These are phyloP conservation scores for Globisporangium iwayamae DNA, from an alignment of 352 stramenopile genomes.

Conservation along the genomic window DNA sequence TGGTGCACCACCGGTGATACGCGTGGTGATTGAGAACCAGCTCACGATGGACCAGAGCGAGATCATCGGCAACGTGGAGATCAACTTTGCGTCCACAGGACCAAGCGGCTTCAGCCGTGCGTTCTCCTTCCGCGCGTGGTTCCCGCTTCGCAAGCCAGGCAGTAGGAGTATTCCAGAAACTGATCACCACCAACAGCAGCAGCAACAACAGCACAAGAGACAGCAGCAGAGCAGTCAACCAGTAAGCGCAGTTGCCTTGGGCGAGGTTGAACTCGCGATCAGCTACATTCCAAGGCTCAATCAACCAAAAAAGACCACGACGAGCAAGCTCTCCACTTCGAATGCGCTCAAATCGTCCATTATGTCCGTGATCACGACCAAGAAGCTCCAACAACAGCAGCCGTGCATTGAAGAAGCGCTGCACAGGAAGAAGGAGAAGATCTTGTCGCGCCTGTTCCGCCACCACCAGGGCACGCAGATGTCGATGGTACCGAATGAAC, in stretches of 20 bases:
- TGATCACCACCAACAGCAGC: conserved; percentile 10
- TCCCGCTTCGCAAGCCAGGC: conserved; percentile 37
- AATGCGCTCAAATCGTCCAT: conserved; percentile 43
- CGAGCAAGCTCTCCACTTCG: conserved; percentile 13
- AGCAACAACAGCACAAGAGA: not conserved
- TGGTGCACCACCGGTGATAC: conserved; percentile 20
- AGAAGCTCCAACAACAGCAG: conserved; percentile 18
- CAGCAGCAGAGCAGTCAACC: not conserved
- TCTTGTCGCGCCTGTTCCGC: conserved; percentile 43
- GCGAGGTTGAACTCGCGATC: conserved; percentile 52
- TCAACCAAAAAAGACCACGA: not conserved
- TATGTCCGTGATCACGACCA: conserved; percentile 43
- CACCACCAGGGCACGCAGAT: conserved; percentile 25
- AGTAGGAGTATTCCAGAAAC: not conserved
- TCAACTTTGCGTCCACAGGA: conserved; percentile 24
- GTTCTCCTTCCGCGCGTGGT: conserved; percentile 47
- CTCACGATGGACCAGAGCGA: conserved; percentile 65
- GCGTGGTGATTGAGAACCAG: conserved; percentile 62
- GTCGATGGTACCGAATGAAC: conserved; percentile 42
- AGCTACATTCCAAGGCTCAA: conserved; percentile 27
- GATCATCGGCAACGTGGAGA: conserved; percentile 48
- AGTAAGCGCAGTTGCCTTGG: conserved; percentile 20
- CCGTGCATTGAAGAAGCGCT: conserved; percentile 8
- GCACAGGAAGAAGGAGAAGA: conserved; percentile 39
- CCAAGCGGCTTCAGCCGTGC: conserved; percentile 14